Conservation (phyloP, 306 rosid genomes). For the Phaseolus lunatus region DNA sequence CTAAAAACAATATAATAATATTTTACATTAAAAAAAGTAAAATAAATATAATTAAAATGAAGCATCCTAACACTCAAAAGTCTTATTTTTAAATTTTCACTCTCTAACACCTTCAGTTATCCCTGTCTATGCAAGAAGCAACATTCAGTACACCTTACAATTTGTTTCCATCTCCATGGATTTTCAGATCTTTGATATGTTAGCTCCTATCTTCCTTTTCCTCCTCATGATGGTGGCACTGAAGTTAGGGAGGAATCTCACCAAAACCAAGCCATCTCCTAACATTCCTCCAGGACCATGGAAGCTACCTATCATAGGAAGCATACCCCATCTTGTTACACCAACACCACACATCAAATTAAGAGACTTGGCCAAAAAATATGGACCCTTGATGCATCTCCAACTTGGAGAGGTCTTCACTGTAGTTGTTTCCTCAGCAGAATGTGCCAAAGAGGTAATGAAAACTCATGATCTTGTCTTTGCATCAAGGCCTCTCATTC, state of each 20-base stretch:
- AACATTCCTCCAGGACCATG: conserved; percentile 42
- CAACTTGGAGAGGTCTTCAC: conserved; percentile 41
- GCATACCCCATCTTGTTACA: conserved; percentile 22
- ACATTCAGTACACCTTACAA: neutral
- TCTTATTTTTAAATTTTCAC: neutral
- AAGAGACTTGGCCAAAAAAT: conserved; percentile 43
- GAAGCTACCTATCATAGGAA: conserved; percentile 44
- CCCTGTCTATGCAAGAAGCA: neutral
- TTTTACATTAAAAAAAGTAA: no score
- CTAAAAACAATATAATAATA: no score
- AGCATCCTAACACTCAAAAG: neutral
- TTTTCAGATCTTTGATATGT: neutral
- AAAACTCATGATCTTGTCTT: conserved; percentile 44
- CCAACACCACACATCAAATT: conserved; percentile 9
- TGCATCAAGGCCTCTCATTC: conserved; percentile 45
- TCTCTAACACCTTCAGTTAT: neutral
- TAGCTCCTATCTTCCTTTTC: neutral
- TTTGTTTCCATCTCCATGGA: neutral
- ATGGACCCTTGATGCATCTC: conserved; percentile 46
- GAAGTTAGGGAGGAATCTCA: conserved; percentile 2
- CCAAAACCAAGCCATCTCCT: neutral
- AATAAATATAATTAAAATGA: no score
- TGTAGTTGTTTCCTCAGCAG: conserved; percentile 55
- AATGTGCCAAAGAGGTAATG: conserved; percentile 44
- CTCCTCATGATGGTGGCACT: conserved; percentile 1